Conservation (phyloP, 306 rosid genomes). For the Quillaja saponaria region DNA sequence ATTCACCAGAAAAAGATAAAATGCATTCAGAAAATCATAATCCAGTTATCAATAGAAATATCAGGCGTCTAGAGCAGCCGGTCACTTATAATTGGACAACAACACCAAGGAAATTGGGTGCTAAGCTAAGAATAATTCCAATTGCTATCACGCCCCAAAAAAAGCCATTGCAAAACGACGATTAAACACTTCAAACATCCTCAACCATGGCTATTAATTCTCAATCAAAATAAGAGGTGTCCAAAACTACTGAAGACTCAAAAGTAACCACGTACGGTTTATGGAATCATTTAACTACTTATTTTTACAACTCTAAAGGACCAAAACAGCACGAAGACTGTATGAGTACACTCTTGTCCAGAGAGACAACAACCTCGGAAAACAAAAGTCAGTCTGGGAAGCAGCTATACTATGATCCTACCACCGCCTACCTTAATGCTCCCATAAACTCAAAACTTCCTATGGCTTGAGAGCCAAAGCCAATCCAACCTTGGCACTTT, state of each 20-base stretch:
- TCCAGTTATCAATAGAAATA: too few species aligned
- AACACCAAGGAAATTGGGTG: too few species aligned
- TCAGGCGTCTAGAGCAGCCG: too few species aligned
- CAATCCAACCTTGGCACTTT: conserved; percentile 84
- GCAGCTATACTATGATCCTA: conserved; percentile 41
- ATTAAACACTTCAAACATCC: not conserved
- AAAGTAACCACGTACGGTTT: conserved; percentile 24
- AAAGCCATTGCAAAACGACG: conserved; percentile 5
- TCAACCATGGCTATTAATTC: conserved; percentile 1
- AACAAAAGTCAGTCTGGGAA: conserved; percentile 32
- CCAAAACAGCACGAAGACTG: conserved; percentile 28
- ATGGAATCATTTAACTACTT: conserved; percentile 29
- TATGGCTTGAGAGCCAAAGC: conserved; percentile 86
- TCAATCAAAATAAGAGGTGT: conserved; percentile 14
- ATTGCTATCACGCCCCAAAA: not conserved
- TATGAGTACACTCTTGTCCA: conserved; percentile 24
- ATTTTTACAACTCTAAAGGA: conserved; percentile 37
- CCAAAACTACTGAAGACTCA: conserved; percentile 17
- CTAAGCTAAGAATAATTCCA: too few species aligned
- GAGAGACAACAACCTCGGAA: conserved; percentile 27
- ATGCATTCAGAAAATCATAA: too few species aligned
- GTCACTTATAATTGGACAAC: too few species aligned
- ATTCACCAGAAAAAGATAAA: too few species aligned
- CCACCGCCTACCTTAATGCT: conserved; percentile 42
- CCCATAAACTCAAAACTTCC: conserved; percentile 35